phyloP scores from a whole-genome alignment of 2,329 filamentous ascomycete species.

The Colletotrichum endophyticum region DNA sequence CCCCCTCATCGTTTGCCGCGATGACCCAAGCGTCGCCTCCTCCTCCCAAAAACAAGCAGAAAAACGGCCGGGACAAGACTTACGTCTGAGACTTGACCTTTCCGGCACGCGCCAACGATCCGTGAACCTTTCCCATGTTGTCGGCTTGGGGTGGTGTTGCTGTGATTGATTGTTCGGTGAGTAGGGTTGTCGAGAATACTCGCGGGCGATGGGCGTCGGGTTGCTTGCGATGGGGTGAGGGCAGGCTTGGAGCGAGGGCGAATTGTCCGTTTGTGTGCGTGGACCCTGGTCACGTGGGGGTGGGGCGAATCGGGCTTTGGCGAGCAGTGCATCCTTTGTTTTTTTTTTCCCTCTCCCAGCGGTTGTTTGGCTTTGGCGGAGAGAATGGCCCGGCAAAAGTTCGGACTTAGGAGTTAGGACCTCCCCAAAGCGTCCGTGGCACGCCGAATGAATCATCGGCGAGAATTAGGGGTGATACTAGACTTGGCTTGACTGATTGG shows the following conservation, averaged over 20 bases:
- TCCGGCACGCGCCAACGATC: slow-evolving; percentile 91
- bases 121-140: slow-evolving; percentile 66
- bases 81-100: slow-evolving; percentile 96
- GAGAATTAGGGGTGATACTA: not conserved
- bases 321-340: not conserved
- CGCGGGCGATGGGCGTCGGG: not conserved
- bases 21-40: not conserved
- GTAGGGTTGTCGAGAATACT: slow-evolving; percentile 15
- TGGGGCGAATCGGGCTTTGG: not conserved
- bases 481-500: not conserved
- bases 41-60: not conserved
- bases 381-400: not conserved
- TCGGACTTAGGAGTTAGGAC: not conserved
- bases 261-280: slow-evolving; percentile 16
- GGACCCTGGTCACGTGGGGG: slow-evolving; percentile 18
- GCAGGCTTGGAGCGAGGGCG: not conserved
- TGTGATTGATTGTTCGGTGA: slow-evolving; percentile 16
- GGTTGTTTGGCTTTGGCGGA: not conserved
- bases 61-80: slow-evolving; percentile 6
- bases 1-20: not conserved
- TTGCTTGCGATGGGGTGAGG: slow-evolving; percentile 10
- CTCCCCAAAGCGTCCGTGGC: not conserved
- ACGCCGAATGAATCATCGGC: slow-evolving; percentile 11
- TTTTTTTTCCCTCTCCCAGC: not conserved
- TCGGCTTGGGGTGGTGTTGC: slow-evolving; percentile 25